Base-by-base conservation (phyloP, 2,329 filamentous ascomycete species). In the Paracoccidioides lutzii region DNA sequence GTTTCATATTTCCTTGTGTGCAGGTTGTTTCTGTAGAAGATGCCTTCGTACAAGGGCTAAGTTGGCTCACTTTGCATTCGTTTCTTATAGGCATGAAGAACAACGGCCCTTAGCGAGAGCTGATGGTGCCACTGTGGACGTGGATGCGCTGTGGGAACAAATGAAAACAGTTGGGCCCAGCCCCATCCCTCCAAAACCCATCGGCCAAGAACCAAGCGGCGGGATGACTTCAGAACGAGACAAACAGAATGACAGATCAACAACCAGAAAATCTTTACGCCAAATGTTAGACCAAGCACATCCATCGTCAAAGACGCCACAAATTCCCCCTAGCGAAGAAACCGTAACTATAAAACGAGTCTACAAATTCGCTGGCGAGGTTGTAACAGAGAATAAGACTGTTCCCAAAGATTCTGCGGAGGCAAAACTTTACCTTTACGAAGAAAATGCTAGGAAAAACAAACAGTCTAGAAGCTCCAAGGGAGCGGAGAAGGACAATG, bases 331-430 rank as follows among this genome's bases (percentile, higher is more conserved):
- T 14, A 55, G 59, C 15, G 73, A 78, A 49, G 73, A 78, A 54
- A 74, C 73, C 61, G 73, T 81, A 56, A 78, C 74, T 43, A 81
- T 81, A 61, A 78, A 75, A 60, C 73, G 77, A 33, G 78, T 73
- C n/a, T 80, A 80, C 65, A 76, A 76, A 54, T 81, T 80, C 61
- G 79, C 79, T 1, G 79, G 79, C 48, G 76, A 80, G 62, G 70
- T 73, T 50, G 76, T 76, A 55, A 77, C 76, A 3, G 75, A 80
- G 57, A 74, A 78, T 56, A 80, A 80, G 61, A 65, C 71, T 3
- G 78, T 81, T 2, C 72, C 73, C 9, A 77, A 74, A 58, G 69
- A 73, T 49, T 81, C 78, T 0, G 77, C 78, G 32, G 79, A 81
- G 64, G 80, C 78, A 8, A 75, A 75, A 58, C 70, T 76, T 9